A percentile compares a stretch with the other conserved stretches of the same genome.
Evolutionary conservation across 805 yeast genomes (phyloP).

Genomic region (Zygosaccharomyces pseudorouxii): DNA sequence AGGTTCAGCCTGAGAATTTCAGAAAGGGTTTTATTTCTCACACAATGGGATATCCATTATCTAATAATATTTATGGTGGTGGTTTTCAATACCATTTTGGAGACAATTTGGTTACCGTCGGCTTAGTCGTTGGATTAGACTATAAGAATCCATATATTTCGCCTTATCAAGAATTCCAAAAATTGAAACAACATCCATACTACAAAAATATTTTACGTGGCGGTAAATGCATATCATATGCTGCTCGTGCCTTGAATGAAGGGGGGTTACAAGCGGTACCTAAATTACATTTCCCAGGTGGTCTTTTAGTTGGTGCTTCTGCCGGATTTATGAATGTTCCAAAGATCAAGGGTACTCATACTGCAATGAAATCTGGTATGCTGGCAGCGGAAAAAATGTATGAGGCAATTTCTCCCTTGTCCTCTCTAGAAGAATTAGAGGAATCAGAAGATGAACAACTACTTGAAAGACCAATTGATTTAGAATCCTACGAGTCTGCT

Average conservation of each 20-base stretch:
- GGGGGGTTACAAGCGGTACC: constrained; percentile 97
- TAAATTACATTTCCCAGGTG: constrained; percentile 89
- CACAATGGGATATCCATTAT: constrained; percentile 83
- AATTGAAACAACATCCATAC: constrained; percentile 87
- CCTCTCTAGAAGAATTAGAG: constrained; percentile 39
- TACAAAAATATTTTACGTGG: constrained; percentile 71
- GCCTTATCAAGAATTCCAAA: constrained; percentile 94
- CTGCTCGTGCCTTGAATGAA: constrained; percentile 94
- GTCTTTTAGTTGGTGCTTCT: constrained; percentile 87
- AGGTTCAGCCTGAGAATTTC: constrained; percentile 78
- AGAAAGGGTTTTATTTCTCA: constrained; percentile 78
- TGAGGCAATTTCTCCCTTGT: constrained; percentile 44
- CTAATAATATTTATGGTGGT: constrained; percentile 80
- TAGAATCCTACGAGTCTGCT: constrained; percentile 57
- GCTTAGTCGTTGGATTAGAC: constrained; percentile 92
- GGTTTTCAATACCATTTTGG: constrained; percentile 98
- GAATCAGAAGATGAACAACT: constrained; percentile 39
- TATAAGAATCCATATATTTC: constrained; percentile 92
- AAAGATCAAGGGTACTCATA: constrained; percentile 95
- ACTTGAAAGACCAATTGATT: constrained; percentile 42
- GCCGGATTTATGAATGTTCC: constrained; percentile 98
- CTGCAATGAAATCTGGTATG: constrained; percentile 95
- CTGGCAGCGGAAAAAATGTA: constrained; percentile 86
- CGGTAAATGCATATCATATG: constrained; percentile 91
- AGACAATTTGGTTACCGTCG: constrained; percentile 84